Evolutionary conservation across 495 filamentous ascomycete species (phyloP).

Genomic region (Penicillium bovifimosum): DNA sequence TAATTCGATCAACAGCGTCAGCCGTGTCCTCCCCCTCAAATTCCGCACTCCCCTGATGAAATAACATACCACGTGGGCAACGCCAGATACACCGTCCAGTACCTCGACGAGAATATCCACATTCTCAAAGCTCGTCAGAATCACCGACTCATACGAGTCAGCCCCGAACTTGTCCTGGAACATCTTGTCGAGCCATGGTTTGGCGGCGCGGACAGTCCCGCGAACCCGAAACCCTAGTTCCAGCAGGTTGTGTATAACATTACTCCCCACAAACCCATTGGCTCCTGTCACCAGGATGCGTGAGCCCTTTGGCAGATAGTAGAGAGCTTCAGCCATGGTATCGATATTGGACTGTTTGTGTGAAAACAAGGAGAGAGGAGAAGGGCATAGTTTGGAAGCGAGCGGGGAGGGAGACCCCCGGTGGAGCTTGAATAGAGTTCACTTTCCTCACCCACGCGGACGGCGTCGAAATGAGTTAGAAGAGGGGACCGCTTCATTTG

Average conservation of each 20-base stretch:
- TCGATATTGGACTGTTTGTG: not conserved
- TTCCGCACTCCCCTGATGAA: no score
- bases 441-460: not conserved
- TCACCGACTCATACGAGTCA: slow-evolving; percentile 34
- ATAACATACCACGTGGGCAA: slow-evolving; percentile 31
- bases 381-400: not conserved
- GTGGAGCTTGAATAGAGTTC: not conserved
- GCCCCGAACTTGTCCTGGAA: slow-evolving; percentile 37
- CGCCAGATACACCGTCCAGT: slow-evolving; percentile 34
- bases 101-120: slow-evolving; percentile 36
- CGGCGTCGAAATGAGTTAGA: not conserved
- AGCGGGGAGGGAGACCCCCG: not conserved
- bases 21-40: not conserved
- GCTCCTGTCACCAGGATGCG: slow-evolving; percentile 43
- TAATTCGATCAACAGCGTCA: not conserved
- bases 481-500: not conserved
- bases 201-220: slow-evolving; percentile 36
- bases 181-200: slow-evolving; percentile 40
- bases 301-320: slow-evolving; percentile 5
- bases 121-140: slow-evolving; percentile 35
- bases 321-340: not conserved
- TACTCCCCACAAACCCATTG: slow-evolving; percentile 44
- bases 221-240: slow-evolving; percentile 40
- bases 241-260: slow-evolving; percentile 40
- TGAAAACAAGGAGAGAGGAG: not conserved